These are phyloP conservation scores for Yamadazyma sp. DNA, from an alignment of 1,139 yeast species.

Conservation along the genomic window DNA sequence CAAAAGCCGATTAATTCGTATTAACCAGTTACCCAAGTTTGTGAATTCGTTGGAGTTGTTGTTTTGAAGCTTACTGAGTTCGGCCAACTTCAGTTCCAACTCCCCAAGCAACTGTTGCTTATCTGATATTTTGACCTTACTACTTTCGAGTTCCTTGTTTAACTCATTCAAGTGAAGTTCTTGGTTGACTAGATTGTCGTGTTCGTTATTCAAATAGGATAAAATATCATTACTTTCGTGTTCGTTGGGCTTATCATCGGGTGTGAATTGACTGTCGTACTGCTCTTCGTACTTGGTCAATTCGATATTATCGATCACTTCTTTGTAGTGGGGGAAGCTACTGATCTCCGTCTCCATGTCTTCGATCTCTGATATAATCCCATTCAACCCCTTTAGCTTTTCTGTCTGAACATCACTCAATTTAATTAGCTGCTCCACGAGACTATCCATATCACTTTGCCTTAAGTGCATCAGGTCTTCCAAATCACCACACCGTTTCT, in stretches of 20 bases:
- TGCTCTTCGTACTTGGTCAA: constrained; percentile 5
- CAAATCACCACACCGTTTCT: constrained; percentile 9
- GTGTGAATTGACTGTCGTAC: constrained; percentile 2
- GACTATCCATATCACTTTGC: constrained; percentile 19
- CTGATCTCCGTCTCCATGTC: constrained; percentile 6
- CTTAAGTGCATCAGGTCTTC: constrained; percentile 16
- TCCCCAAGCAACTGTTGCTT: constrained; percentile 4
- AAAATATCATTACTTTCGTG: constrained; percentile 7
- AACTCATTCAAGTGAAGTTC: constrained; percentile 8
- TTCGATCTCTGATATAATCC: constrained; percentile 18
- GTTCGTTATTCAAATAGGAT: constrained; percentile 9
- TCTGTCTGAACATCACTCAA: constrained; percentile 18
- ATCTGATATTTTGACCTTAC: not conserved
- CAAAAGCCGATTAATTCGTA: constrained; percentile 28
- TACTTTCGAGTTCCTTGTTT: constrained; percentile 8
- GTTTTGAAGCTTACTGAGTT: constrained; percentile 6
- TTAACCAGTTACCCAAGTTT: constrained; percentile 32
- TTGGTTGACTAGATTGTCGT: constrained; percentile 4
- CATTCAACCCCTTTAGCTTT: constrained; percentile 13
- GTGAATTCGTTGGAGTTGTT: constrained; percentile 10
- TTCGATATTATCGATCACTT: constrained; percentile 11
- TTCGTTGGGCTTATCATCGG: constrained; percentile 2
- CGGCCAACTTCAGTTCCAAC: constrained; percentile 6
- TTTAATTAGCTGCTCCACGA: constrained; percentile 19
- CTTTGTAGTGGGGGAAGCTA: constrained; percentile 7